Conservation (phyloP, 176 grass and related monocot genomes). For the Hordeum vulgare region DNA sequence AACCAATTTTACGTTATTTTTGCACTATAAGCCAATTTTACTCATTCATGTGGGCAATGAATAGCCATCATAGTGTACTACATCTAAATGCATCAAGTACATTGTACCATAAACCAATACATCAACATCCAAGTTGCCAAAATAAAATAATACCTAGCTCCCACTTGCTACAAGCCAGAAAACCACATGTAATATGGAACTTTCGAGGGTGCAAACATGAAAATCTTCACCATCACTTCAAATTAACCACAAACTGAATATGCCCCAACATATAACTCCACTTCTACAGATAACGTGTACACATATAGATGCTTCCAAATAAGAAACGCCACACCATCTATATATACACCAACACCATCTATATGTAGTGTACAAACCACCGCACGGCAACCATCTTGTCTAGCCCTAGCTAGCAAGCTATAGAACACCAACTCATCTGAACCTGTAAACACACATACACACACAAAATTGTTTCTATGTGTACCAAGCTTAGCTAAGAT, state of each 20-base stretch:
- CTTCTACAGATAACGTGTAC: neutral
- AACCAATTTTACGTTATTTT: no score
- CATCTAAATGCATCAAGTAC: neutral
- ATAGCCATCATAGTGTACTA: neutral
- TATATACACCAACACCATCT: slow-evolving; percentile 12
- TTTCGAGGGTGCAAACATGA: neutral
- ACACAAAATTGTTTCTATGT: slow-evolving; percentile 4
- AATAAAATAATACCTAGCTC: neutral
- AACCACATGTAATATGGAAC: neutral
- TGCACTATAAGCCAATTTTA: neutral
- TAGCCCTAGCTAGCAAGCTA: slow-evolving; percentile 11
- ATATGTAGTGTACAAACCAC: neutral
- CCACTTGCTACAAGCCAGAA: neutral
- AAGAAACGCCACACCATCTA: slow-evolving; percentile 3
- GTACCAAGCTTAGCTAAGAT: neutral
- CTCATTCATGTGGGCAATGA: neutral
- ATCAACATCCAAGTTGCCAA: slow-evolving; percentile 21
- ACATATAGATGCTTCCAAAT: slow-evolving; percentile 13
- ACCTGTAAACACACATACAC: neutral
- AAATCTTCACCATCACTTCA: neutral
- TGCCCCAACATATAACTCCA: neutral
- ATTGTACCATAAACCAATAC: slow-evolving; percentile 6
- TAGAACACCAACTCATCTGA: slow-evolving; percentile 4
- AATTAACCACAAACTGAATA: neutral
- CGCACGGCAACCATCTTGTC: neutral